phyloP scores from a whole-genome alignment of 495 filamentous ascomycete genomes.

The Haplographium delicatum region DNA sequence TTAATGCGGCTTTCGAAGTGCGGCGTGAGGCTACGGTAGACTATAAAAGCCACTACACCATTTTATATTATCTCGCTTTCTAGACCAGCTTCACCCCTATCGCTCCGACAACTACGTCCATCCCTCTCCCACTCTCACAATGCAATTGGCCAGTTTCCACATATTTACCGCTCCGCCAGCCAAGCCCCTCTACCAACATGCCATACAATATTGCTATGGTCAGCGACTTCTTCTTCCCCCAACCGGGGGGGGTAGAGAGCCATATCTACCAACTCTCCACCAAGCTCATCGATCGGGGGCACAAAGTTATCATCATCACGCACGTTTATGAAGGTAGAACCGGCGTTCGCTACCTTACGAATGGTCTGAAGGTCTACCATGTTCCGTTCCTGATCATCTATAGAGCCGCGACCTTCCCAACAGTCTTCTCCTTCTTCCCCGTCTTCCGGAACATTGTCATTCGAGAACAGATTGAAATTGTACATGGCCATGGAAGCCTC shows the following conservation, averaged over 20 bases:
- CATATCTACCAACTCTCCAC: slow-evolving; percentile 97
- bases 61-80: too few species aligned
- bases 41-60: too few species aligned
- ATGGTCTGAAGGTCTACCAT: slow-evolving; percentile 97
- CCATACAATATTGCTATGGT: slow-evolving; percentile 77
- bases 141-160: background rate
- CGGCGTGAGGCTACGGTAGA: too few species aligned
- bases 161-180: background rate
- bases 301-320: slow-evolving; percentile 97
- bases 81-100: too few species aligned
- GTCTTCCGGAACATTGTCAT: slow-evolving; percentile 94
- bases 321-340: slow-evolving; percentile 91
- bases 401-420: slow-evolving; percentile 90
- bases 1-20: too few species aligned
- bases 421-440: slow-evolving; percentile 97
- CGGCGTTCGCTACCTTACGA: slow-evolving; percentile 94
- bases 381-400: slow-evolving; percentile 95
- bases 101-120: background rate
- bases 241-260: slow-evolving; percentile 92
- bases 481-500: slow-evolving; percentile 90
- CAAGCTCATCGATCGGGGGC: slow-evolving; percentile 93
- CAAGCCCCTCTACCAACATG: slow-evolving; percentile 33
- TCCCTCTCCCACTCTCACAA: background rate
- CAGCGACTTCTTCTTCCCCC: slow-evolving; percentile 98
- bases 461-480: slow-evolving; percentile 90